These are phyloP conservation scores for Lentinus tigrinus DNA, from an alignment of 768 basidiomycete genomes.

Conservation along the genomic window DNA sequence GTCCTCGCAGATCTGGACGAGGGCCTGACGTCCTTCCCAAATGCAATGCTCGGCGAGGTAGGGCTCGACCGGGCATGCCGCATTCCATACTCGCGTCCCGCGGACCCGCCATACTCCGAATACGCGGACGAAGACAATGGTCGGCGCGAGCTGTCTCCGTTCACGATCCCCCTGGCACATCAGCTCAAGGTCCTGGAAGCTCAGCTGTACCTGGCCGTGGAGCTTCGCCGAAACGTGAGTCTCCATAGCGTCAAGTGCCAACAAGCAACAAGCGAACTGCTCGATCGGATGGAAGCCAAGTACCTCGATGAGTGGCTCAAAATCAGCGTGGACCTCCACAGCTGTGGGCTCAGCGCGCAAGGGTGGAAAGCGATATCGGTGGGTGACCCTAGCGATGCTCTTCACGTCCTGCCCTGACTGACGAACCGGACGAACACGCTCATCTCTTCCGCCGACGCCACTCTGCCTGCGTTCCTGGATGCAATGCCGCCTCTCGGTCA, in stretches of 20 bases:
- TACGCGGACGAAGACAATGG: conserved; percentile 16
- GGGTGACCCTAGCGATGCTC: conserved; percentile 22
- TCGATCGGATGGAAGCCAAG: conserved; percentile 57
- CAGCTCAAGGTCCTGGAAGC: conserved; percentile 79
- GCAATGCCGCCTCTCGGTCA: too few relatives aligned
- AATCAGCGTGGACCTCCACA: conserved; percentile 88
- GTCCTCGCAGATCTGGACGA: conserved; percentile 58
- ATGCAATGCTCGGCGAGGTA: conserved; percentile 89
- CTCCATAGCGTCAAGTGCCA: conserved; percentile 85
- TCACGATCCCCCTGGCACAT: conserved; percentile 77
- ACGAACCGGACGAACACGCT: not conserved
- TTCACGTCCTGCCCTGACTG: not conserved
- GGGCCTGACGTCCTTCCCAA: conserved; percentile 60
- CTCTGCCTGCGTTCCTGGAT: too few relatives aligned
- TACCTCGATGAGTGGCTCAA: conserved; percentile 56
- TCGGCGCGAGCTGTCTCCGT: conserved; percentile 65
- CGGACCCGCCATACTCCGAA: conserved; percentile 23
- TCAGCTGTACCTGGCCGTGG: conserved; percentile 84
- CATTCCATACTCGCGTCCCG: conserved; percentile 58
- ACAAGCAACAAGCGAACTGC: conserved; percentile 62
- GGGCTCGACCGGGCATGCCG: conserved; percentile 84
- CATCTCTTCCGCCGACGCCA: too few relatives aligned
- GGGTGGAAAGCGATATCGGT: conserved; percentile 77
- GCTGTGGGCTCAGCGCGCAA: conserved; percentile 80
- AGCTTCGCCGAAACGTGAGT: conserved; percentile 74